Evolutionary conservation across 2,329 filamentous ascomycete species (phyloP), one percentile per base, ranked within the genome.

Genomic region (Podosphaera xanthii): DNA sequence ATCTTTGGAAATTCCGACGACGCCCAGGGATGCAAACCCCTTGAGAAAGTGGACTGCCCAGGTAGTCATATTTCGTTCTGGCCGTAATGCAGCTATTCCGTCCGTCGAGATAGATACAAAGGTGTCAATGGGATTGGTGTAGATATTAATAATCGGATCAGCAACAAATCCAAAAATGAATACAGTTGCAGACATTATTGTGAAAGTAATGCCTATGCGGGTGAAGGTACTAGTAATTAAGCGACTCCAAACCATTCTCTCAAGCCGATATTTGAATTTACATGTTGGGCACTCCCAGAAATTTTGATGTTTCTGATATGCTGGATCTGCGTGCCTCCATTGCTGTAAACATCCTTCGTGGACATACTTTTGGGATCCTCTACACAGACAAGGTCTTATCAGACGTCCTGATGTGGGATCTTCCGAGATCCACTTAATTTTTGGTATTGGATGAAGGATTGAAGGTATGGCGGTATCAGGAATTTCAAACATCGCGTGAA

Each of bases 201-300:
- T 57, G 2, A 87, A 64, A 0, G 91, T 96, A 65, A 97, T 73
- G 0, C 72, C 68, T 36, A 87, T 73, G 67, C 94, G 85, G 3
- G 84, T 75, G 59, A 78, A 70, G 64, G 76, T 76, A 72, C 82
- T 86, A 68, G 78, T 80, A 57, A 89, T 74, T 72, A 82, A 81
- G 36, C 79, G 77, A 33, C 83, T 84, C 83, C 82, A 92, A 36
- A 77, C 81, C 66, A 97, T 75, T 57, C 90, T 81, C 63, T 85
- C 80, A 61, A 96, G 76, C 42, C 81, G 79, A 71, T 96, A 97
- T 64, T 78, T 77, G 71, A 92, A 96, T 40, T 81, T 77, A 71
- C 91, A 97, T 0, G 88, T 95, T 30, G 86, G 86, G 67, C 91
- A 97, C 66, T 86, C 79, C 80, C 84, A 95, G 69, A 83, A 94